phyloP scores from a whole-genome alignment of 768 basidiomycete species.

The Pisolithus sp. region DNA sequence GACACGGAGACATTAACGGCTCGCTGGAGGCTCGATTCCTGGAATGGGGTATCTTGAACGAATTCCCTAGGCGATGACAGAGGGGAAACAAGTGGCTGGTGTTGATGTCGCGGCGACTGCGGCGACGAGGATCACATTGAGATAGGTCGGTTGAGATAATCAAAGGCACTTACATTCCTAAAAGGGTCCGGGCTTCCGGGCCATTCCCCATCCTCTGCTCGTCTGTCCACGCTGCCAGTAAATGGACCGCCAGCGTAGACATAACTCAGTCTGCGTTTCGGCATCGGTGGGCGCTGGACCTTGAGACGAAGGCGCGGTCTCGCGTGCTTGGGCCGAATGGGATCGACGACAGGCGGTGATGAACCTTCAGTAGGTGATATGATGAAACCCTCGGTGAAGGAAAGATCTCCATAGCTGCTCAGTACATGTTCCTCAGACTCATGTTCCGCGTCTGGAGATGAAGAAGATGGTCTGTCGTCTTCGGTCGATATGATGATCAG shows the following conservation, averaged over 20 bases:
- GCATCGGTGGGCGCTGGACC: slow-evolving; percentile 23
- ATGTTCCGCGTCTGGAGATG: background rate
- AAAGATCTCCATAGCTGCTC: slow-evolving; percentile 41
- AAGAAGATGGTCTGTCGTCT: background rate
- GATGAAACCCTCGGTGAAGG: slow-evolving; percentile 32
- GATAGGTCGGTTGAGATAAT: background rate
- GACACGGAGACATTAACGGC: too few relatives aligned
- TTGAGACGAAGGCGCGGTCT: slow-evolving; percentile 20
- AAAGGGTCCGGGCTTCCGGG: slow-evolving; percentile 10
- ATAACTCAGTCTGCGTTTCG: slow-evolving; percentile 15
- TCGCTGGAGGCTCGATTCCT: too few relatives aligned
- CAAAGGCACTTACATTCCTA: slow-evolving; percentile 9
- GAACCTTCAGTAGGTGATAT: slow-evolving; percentile 17
- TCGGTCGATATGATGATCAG: background rate
- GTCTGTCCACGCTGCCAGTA: background rate
- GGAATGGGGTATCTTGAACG: too few relatives aligned
- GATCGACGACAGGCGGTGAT: background rate
- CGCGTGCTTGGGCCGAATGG: slow-evolving; percentile 1
- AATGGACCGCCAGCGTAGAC: slow-evolving; percentile 7
- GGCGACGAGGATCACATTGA: background rate
- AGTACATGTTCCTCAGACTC: slow-evolving; percentile 38
- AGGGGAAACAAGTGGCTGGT: slow-evolving; percentile 10
- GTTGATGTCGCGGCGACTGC: slow-evolving; percentile 9
- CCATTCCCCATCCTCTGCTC: slow-evolving; percentile 7
- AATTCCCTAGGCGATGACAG: background rate